Evolutionary conservation across 208 protist species (phyloP), one percentile per base, ranked within the genome.

Genomic region (Angomonas desouzai): DNA sequence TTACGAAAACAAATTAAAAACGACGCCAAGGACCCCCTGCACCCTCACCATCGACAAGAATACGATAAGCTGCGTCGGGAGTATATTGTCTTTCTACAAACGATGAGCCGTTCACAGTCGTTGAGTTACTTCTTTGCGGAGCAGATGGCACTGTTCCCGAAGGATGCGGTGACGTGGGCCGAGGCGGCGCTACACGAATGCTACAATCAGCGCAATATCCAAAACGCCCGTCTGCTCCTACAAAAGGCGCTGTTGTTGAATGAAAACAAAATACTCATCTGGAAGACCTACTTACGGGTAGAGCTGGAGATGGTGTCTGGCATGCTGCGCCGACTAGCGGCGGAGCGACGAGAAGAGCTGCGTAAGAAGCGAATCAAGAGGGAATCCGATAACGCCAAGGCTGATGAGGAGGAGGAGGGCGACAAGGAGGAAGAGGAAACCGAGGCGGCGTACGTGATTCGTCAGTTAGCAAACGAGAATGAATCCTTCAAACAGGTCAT

Each of bases 171-270:
- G 38, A 69, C 90, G 11, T 95, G 89, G 87, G 73, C 79, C 13
- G 89, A 92, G 71, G 89, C 89, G 13, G 81, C 85, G 27, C 60
- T 81, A 53, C 92, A 83, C 74, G 82, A 92, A 62, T 72, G 71
- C 34, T 56, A 81, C 7, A 66, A 79, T 66, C 64, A 67, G 48
- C 68, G 64, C 59, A 93, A 95, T 66, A 72, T 72, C 10, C 79
- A 92, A 57, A 85, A 91, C 62, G 89, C 72, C 9, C 85, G 89
- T 3, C 76, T 77, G 13, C 84, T 92, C 61, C 38, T 89, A 23
- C 89, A 95, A 69, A 83, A 89, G 69, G 84, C 86, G 40, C 62
- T 95, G 47, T 64, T 88, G 38, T 87, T 82, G 18, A 85, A 89
- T 66, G 49, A 72, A 0, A 61, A 51, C 1, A 70, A 86, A 34